Base-by-base conservation (phyloP, 345 rosid genomes). In the Garcia nutans region DNA sequence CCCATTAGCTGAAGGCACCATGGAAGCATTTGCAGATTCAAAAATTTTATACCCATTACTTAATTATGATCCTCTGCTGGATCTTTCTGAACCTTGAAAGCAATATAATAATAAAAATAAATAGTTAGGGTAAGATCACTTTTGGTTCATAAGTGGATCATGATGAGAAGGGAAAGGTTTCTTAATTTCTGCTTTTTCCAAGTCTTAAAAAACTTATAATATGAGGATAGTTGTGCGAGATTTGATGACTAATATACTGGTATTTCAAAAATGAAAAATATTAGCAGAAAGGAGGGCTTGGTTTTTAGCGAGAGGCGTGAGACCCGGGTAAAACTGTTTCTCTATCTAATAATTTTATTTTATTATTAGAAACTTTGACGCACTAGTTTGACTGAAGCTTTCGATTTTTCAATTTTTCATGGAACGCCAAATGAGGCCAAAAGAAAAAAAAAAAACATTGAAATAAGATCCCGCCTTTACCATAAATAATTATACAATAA, bases 381-480 rank as follows among this genome's bases (percentile, higher is more conserved):
- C 57, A 63, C 60, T 49, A 31, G 76, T 82, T 85, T 83, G 88
- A 85, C 88, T 85, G 82, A 49, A 61, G 68, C 24, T 49, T n/a
- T 3, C n/a, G 28, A 3, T 3, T 58, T 58, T 56, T 17, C 1
- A 55, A 9, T 1, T 54, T 13, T 69, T 71, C 45, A 52, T 74
- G 68, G 80, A 78, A 71, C 84, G 86, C 82, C 86, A 83, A 77
- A 47, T 68, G 62, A 78, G 84, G 82, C 84, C 76, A 72, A 54
- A 5, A 17, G 20, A 12, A 31, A 10, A 54, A 56, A 3, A 7
- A 37, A 4, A 37, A 37, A 37, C 37, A 33, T 81, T 76, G 73
- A 72, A 81, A 82, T 60, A 63, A 8, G 68, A 56, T 73, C 84
- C 86, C 82, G 73, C 80, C 74, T 54, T 44, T 49, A 20, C 47